Evolutionary conservation across 768 basidiomycete genomes (phyloP), one percentile per base, ranked within the genome.

Genomic region (Pleurotus salmoneostramineus): DNA sequence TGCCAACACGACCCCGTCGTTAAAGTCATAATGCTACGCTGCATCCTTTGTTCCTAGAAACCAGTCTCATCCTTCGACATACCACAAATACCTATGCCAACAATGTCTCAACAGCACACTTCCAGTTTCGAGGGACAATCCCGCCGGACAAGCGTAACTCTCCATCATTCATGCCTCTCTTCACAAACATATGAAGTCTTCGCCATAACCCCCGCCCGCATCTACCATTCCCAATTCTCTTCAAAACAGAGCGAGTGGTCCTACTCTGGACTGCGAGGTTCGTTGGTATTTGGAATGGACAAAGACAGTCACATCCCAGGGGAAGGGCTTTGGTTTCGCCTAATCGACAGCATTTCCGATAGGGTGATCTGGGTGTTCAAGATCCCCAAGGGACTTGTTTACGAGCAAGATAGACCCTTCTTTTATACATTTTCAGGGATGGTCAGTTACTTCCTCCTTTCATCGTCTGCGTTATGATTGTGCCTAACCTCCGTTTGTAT

Each of bases 351-450:
- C 56, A 77, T 76, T 52, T 76, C 81, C 2, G 81, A 78, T 34
- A 83, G 82, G 65, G 79, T 84, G 40, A 76, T 86, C 7, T 90
- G 88, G 88, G 77, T 81, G 69, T 87, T 89, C 72, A 80, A 80
- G 60, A 75, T 89, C 56, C 83, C 83, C 0, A 72, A 74, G 46
- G 72, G 74, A 48, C 80, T 88, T 64, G 79, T 85, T 55, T 98
- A 95, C 69, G 80, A 83, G 63, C 79, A 88, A 63, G 93, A 97
- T 70, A 83, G 89, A 57, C 90, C 93, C 2, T 96, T 96, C 75
- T 97, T 97, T 73, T 93, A 98, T 70, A 80, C 86, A 40, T 95
- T 96, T 71, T 83, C 86, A 47, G 91, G 91, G 43, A 83, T 88
- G 74, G 95, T 95, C 51, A 36, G 31, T 57, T 31, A 31, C 63